Base-by-base conservation (phyloP, 1,284 basidiomycete species). In the Irpex sp. region DNA sequence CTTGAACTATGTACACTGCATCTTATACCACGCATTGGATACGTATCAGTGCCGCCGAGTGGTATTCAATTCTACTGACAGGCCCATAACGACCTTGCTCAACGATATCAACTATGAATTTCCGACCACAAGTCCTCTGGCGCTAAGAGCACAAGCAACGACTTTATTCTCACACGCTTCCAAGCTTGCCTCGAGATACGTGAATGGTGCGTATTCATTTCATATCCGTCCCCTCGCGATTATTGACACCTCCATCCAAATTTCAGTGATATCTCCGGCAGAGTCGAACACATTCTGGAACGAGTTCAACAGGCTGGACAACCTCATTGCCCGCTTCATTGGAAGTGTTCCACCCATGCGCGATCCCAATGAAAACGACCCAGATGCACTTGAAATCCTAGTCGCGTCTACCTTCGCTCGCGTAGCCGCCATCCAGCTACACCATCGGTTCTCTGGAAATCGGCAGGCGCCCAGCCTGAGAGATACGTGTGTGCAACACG, bases 91-190 rank as follows among this genome's bases (percentile, higher is more conserved):
- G 59, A 75, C 73, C 9, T 82, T 82, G 70, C 70, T 83, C 56
- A 71, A 74, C 20, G 78, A 76, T 6, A 69, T 70, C 54, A 70
- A 73, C 13, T 44, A 70, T 18, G 67, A 67, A 10, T 70, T 73
- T 58, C 60, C 71, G 58, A 76, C 76, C 43, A 70, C 71, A 13
- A 71, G 75, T 0, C 70, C 75, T 7, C 71, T 79, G 2, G 79
- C 82, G 0, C 73, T 83, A 4, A 78, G 79, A n/a, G 78, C 82
- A 10, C 85, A 85, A 74, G 82, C 82, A 0, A 76, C 81, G 3
- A 78, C 83, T 4, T 70, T 85, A 0, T 78, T 84, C 59, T 81
- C 84, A 67, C 78, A 82, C 27, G 83, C 84, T 0, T 80, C 81
- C 6, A 66, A 70, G 22, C 75, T 78, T 2, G 74, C 77, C 11